Base-by-base conservation (phyloP, 768 basidiomycete genomes). In the Lanmaoa rubissima region DNA sequence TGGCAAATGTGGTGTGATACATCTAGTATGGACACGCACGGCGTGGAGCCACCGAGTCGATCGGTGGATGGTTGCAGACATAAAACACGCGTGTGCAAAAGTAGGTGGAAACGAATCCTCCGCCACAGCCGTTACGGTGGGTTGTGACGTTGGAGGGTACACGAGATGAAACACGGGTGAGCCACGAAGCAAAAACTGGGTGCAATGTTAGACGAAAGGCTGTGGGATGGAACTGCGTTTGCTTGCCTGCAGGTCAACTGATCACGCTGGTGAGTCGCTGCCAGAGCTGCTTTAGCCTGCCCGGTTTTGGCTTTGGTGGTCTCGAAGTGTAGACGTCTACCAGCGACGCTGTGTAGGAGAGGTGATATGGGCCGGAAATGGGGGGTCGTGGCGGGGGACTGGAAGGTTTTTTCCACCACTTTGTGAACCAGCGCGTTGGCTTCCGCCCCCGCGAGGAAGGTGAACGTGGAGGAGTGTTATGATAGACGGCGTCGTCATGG, bases 351-450 rank as follows among this genome's bases (percentile, higher is more conserved):
- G 69, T 47, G 21, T 63, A 60, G 14, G 69, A 70, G 7, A 72
- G 46, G 49, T 60, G 61, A 56, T 72, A 72, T 39, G 71, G 71
- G 16, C 71, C 71, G 7, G 71, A 72, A 38, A 72, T 74, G 28
- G 56, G 36, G 31, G 71, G 71, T 9, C 70, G 67, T 46, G 62
- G 58, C 1, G 69, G 62, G 8, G 61, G 60, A 31, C 39, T 35
- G 5, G 63, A 31, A 1, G 61, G 21, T 36, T 39, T 68, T 39
- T 57, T 69, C 66, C 69, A 71, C 63, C 71, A 73, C 36, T 50
- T 65, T 13, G 61, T 52, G 32, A 73, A 66, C 71, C 69, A 71
- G 36, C 53, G 63, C 1, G 36, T 35, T 34, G 62, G 47, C 5
- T 41, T 58, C 17, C 17, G 57, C 13, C 48, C 44, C 17, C 46